Conservation (phyloP, 257 asterid genomes). For the Rubia yunnanensis region DNA sequence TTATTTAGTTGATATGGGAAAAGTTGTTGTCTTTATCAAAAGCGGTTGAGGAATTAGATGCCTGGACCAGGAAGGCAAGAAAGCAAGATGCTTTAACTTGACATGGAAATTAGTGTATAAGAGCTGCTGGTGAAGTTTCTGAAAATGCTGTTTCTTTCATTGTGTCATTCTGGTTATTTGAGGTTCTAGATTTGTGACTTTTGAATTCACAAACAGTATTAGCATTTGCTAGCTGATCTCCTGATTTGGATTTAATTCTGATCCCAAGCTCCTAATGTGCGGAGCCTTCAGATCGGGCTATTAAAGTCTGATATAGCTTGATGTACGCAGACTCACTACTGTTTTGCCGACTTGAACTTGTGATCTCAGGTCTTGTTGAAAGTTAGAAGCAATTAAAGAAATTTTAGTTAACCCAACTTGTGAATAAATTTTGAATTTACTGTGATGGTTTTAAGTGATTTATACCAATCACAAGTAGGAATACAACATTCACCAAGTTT, state of each 20-base stretch:
- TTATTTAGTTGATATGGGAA: neutral
- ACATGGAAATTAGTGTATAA: neutral
- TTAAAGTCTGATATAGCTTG: too few species aligned
- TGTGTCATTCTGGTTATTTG: neutral
- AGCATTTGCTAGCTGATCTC: too few species aligned
- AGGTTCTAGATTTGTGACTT: neutral
- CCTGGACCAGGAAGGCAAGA: constrained; percentile 4
- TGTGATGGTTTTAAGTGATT: neutral
- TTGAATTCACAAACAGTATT: too few species aligned
- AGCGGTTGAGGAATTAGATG: neutral
- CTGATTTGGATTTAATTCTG: too few species aligned
- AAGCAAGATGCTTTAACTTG: constrained; percentile 1
- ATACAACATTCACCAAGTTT: neutral
- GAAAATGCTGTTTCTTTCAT: neutral
- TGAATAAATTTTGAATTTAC: too few species aligned
- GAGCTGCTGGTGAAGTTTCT: neutral
- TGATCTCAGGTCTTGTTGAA: too few species aligned
- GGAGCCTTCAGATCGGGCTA: neutral
- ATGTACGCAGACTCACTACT: neutral
- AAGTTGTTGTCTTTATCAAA: neutral
- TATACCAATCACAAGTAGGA: neutral
- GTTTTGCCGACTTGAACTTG: neutral
- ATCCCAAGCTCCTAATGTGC: too few species aligned
- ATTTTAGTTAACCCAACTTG: too few species aligned
- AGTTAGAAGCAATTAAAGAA: too few species aligned